Base-by-base conservation (phyloP, 257 asterid species). In the Solanum chiquidenum region DNA sequence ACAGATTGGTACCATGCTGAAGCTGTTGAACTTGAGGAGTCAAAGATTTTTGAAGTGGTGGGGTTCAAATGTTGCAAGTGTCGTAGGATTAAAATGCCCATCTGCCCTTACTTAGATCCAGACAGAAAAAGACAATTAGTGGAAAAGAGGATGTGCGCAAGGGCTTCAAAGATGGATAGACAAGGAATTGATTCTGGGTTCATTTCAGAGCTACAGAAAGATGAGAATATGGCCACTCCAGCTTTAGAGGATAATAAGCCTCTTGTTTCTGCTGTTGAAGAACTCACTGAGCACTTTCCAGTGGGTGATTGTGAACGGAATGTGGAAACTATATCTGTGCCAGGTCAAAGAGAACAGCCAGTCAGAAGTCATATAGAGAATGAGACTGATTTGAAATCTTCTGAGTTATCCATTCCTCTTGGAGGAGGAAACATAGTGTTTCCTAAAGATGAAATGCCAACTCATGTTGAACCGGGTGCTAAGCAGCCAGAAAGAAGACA, bases 1-100 rank as follows among this genome's bases (percentile, higher is more conserved):
- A 87, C 96, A 96, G 99, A 76, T 91, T 95, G 99, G 99, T 94
- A 83, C 88, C 98, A 95, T 74, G 98, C 96, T 74, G 98, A 93
- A 83, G 92, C 98, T 38, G 87, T 95, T 71, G 95, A 90, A 84
- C 86, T 95, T 89, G 92, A 92, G 5, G 98, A 95, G 90, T 93
- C 95, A 12, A 90, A 90, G 92, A 86, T 95, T 55, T 86, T 83
- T 84, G 89, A 84, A 34, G 88, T 95, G 87, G 75, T 80, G 74
- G 98, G 98, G 85, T 95, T 92, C 91, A 95, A 93, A 91, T 96
- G 99, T 91, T 93, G 97, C 92, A 92, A 87, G 89, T 96, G 99
- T 88, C 95, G 98, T 27, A 93, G 96, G 92, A 91, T 90, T 83
- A 94, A 85, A 90, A 87, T 93, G 42, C 97, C 98, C 1, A 86